These are phyloP conservation scores for Russula sp. DNA, from an alignment of 768 basidiomycete genomes.

Conservation along the genomic window DNA sequence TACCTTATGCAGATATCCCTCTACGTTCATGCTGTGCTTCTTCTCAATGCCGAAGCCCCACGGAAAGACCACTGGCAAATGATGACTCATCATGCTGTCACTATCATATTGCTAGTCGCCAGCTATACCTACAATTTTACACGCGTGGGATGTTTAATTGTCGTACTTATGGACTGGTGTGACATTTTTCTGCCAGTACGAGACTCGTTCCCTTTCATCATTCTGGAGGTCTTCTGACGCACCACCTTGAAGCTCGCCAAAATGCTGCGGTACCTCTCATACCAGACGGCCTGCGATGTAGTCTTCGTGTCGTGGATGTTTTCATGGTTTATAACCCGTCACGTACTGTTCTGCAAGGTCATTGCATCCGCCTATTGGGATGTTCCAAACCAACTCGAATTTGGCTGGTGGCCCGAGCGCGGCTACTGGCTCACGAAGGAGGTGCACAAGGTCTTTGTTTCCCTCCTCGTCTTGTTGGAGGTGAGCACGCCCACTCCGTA, in stretches of 20 bases:
- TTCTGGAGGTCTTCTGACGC: neutral
- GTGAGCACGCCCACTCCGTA: slow-evolving; percentile 33
- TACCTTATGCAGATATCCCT: slow-evolving; percentile 83
- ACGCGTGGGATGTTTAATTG: slow-evolving; percentile 82
- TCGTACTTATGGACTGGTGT: slow-evolving; percentile 90
- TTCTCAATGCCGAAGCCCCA: slow-evolving; percentile 87
- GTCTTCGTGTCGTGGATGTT: slow-evolving; percentile 79
- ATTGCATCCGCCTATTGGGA: slow-evolving; percentile 59
- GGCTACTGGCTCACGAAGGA: slow-evolving; percentile 51
- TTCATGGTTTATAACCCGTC: slow-evolving; percentile 88
- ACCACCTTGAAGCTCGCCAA: slow-evolving; percentile 65
- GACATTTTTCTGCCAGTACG: slow-evolving; percentile 86
- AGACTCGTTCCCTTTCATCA: neutral
- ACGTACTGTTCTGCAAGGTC: slow-evolving; percentile 70
- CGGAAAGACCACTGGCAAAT: slow-evolving; percentile 94
- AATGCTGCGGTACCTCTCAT: slow-evolving; percentile 82
- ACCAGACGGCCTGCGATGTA: slow-evolving; percentile 57
- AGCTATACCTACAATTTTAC: slow-evolving; percentile 85
- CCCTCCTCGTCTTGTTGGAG: slow-evolving; percentile 55
- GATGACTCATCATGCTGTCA: slow-evolving; percentile 94
- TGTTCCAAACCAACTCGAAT: slow-evolving; percentile 41
- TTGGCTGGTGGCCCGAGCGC: slow-evolving; percentile 51
- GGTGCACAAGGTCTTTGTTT: slow-evolving; percentile 44
- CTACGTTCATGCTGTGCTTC: slow-evolving; percentile 87
- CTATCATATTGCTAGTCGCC: slow-evolving; percentile 63